A percentile compares a stretch with the other conserved stretches of the same genome.
Conservation (phyloP, 768 basidiomycete genomes). For the Astraeus odoratus region DNA sequence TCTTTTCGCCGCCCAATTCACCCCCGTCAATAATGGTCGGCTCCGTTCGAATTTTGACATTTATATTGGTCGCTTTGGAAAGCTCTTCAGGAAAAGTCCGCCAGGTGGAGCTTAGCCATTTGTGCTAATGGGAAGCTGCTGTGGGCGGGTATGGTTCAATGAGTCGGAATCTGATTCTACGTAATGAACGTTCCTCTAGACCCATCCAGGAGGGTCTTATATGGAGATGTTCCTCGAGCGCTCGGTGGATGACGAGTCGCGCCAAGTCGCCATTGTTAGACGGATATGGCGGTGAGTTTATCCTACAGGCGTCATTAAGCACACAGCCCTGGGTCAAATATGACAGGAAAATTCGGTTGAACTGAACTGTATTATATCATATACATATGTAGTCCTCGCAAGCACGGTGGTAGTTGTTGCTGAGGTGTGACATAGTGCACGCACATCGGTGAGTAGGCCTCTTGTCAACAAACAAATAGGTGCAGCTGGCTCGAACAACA, state of each 20-base stretch:
- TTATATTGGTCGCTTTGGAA: not conserved
- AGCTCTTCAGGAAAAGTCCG: not conserved
- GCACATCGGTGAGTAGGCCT: not conserved
- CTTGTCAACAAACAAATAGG: not conserved
- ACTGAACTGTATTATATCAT: not conserved
- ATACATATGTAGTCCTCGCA: not conserved
- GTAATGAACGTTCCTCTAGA: constrained; percentile 1
- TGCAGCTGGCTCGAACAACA: not conserved
- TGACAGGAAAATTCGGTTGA: not conserved
- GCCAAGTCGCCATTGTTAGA: constrained; percentile 10
- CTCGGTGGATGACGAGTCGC: constrained; percentile 1
- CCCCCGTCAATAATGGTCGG: not conserved
- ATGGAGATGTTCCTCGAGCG: constrained; percentile 6
- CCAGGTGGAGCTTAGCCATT: not conserved
- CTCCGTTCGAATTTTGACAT: not conserved
- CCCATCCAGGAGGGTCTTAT: too few relatives aligned
- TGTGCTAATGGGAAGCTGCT: not conserved
- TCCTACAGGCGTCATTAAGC: constrained; percentile 2
- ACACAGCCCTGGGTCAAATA: constrained; percentile 2
- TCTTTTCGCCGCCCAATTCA: not conserved
- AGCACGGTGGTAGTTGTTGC: not conserved
- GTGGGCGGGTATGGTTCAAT: not conserved
- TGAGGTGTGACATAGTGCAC: too few relatives aligned
- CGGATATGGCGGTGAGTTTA: constrained; percentile 9
- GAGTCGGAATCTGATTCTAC: not conserved